Evolutionary conservation across 1,284 basidiomycete genomes (phyloP), one percentile per base, ranked within the genome.

Genomic region (Ustilago lituana): DNA sequence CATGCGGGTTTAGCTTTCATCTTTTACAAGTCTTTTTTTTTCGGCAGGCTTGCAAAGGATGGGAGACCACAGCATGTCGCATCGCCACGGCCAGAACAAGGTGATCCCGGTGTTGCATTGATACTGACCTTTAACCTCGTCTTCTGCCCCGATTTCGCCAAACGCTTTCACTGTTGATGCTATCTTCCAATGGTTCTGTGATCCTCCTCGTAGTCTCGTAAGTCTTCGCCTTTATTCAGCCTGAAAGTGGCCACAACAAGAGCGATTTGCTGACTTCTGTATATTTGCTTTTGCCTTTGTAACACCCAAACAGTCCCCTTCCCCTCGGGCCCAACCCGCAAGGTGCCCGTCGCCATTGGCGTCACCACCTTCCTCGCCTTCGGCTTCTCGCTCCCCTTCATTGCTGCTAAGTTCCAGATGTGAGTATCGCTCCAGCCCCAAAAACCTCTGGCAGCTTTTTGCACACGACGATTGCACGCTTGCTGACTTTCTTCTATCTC

Each of bases 361-460:
- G 27, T 79, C 22, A 50, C 59, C 58, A 58, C 63, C 33, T 79
- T 79, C 76, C 72, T 80, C 51, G 63, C 58, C 41, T 35, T 67
- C 29, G 78, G 78, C 43, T 75, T 79, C 57, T 51, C 59, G 24
- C 69, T 81, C 4, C 79, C 79, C 29, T 72, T 80, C 64, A 35
- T 78, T 29, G 76, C 76, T 20, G 73, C 66, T 56, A 65, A 66
- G 52, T 81, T 75, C 70, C 79, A 81, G 63, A 55, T 75, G 67
- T 76, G 46, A 60, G 76, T 71, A 3, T n/a, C n/a, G n/a, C n/a
- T n/a, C n/a, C n/a, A n/a, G n/a, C n/a, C n/a, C n/a, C n/a, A n/a
- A n/a, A n/a, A n/a, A n/a, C n/a, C n/a, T n/a, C n/a, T n/a, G n/a
- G n/a, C n/a, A n/a, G n/a, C n/a, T n/a, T n/a, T n/a, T n/a, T n/a